phyloP scores from a whole-genome alignment of 2,329 filamentous ascomycete genomes.

The Magnaporthiopsis poae region DNA sequence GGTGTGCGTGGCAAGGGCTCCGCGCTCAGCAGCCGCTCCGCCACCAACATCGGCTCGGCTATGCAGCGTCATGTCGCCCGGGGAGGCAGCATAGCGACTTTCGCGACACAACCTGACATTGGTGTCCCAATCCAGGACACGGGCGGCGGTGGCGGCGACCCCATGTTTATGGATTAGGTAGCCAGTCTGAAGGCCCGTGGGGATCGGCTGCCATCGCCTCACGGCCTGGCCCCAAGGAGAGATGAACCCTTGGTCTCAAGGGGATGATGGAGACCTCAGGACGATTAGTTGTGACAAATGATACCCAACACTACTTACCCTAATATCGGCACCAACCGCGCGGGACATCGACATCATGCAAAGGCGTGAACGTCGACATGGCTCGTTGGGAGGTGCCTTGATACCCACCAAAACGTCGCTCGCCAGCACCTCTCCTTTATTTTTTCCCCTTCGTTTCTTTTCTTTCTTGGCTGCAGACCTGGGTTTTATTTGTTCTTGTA shows the following conservation, averaged over 20 bases:
- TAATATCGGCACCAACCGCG: neutral
- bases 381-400: neutral
- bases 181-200: too few relatives aligned
- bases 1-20: neutral
- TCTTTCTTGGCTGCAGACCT: constrained; percentile 1
- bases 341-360: neutral
- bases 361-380: neutral
- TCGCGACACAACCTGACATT: constrained; percentile 25
- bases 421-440: neutral
- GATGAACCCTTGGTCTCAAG: neutral
- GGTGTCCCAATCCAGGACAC: constrained; percentile 36
- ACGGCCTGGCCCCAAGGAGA: neutral
- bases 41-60: constrained; percentile 32
- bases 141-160: constrained; percentile 26
- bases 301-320: constrained; percentile 4
- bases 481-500: constrained; percentile 1
- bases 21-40: constrained; percentile 7
- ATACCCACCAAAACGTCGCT: neutral
- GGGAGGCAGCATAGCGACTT: constrained; percentile 20
- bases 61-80: constrained; percentile 24
- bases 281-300: constrained; percentile 1
- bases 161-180: constrained; percentile 43
- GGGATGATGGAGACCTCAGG: neutral
- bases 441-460: constrained; percentile 3
- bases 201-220: neutral